Evolutionary conservation across 192 early-diverging fungal species (phyloP), one percentile per base, ranked within the genome.

Genomic region (Mortierella hygrophila): DNA sequence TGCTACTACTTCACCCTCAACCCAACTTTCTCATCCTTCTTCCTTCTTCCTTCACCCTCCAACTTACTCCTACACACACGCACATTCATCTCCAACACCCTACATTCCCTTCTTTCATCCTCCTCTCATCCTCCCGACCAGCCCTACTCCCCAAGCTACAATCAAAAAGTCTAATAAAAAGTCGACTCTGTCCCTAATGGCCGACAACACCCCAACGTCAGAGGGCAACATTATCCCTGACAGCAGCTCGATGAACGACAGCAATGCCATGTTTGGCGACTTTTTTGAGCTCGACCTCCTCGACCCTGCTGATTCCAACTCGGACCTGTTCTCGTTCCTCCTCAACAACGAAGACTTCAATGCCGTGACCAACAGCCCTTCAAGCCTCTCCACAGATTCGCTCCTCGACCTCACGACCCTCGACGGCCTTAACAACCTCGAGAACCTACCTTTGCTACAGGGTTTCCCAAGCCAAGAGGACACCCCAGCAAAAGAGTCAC

Each of bases 211-310:
- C 60, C 9, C 60, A 26, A 32, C 32, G 60, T 26, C 60, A 26
- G 29, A 65, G 3, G 26, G 26, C 60, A 65, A 65, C 74, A 23
- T 46, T 52, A 21, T 37, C 76, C 2, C 42, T 44, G 75, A 35
- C 54, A 23, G 32, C 6, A 52, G 57, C 42, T 74, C 40, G 35
- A 70, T 72, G 71, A 26, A 71, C 21, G 68, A 77, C 54, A 68
- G 49, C 46, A 83, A 75, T 75, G 65, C 72, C 23, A 70, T 68
- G n/a, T 79, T 79, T 78, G 82, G 69, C 55, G 77, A 84, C 54
- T 84, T 79, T 38, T 42, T 84, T 13, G 68, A 84, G 20, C 69
- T 79, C 11, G 82, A 84, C 42, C 29, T 84, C n/a, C 68, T 84
- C 41, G 82, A 78, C n/a, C n/a, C 77, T 40, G 32, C 46, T 11